Evolutionary conservation across 1,284 basidiomycete genomes (phyloP).

Genomic region (Cerrena zonata): DNA sequence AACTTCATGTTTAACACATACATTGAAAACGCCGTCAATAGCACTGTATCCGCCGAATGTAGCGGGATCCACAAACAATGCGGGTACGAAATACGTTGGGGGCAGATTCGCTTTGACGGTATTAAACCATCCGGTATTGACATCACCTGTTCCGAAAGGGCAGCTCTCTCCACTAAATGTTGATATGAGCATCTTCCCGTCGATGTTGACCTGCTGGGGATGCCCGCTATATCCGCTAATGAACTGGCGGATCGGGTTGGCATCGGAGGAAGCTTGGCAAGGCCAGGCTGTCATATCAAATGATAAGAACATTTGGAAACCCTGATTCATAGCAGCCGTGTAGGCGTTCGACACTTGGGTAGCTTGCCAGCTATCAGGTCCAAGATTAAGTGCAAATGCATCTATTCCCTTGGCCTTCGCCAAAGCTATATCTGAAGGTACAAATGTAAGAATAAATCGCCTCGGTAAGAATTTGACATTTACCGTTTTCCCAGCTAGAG

Average conservation of each 20-base stretch:
- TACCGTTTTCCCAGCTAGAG: conserved; percentile 32
- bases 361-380: conserved; percentile 46
- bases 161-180: conserved; percentile 53
- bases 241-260: conserved; percentile 32
- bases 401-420: conserved; percentile 37
- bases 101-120: conserved; percentile 24
- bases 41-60: conserved; percentile 23
- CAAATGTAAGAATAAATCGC: not conserved
- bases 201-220: conserved; percentile 38
- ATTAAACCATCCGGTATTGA: conserved; percentile 30
- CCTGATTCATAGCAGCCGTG: conserved; percentile 12
- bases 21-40: conserved; percentile 29
- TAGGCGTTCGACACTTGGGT: conserved; percentile 43
- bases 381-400: conserved; percentile 40
- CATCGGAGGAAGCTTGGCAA: conserved; percentile 35
- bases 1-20: not conserved
- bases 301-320: conserved; percentile 53
- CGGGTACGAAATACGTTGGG: conserved; percentile 31
- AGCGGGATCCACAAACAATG: conserved; percentile 32
- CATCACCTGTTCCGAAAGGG: conserved; percentile 35
- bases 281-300: conserved; percentile 50
- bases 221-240: conserved; percentile 37
- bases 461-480: conserved; percentile 1
- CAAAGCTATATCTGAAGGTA: conserved; percentile 31
- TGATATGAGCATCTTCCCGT: conserved; percentile 41